These are phyloP conservation scores for Stramenopiles sp. DNA, from an alignment of 352 stramenopile genomes.

Conservation along the genomic window DNA sequence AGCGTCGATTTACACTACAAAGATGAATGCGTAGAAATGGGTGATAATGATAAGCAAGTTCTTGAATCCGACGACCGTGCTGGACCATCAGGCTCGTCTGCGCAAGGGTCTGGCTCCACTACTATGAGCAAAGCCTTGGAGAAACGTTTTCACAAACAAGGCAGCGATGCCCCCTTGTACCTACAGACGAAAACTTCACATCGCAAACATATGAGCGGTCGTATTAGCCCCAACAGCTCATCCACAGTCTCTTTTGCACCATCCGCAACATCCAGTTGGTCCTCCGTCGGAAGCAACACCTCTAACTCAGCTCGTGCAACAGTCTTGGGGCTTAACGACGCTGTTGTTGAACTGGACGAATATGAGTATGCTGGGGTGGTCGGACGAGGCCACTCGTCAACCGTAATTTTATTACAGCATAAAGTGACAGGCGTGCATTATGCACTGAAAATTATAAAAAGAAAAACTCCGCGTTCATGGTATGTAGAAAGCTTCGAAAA, in stretches of 20 bases:
- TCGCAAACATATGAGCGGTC: not conserved
- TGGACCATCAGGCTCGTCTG: not conserved
- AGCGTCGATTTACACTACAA: not conserved
- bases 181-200: not conserved
- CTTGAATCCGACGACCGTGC: no score
- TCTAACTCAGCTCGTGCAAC: not conserved
- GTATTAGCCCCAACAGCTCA: not conserved
- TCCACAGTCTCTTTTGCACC: not conserved
- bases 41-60: not conserved
- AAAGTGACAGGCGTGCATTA: not conserved
- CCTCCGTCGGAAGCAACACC: not conserved
- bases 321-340: not conserved
- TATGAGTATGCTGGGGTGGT: not conserved
- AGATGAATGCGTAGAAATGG: not conserved
- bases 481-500: not conserved
- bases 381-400: not conserved
- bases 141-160: not conserved
- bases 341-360: not conserved
- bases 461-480: not conserved
- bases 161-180: not conserved
- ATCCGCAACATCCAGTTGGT: not conserved
- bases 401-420: not conserved
- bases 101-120: not conserved
- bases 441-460: not conserved
- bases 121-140: not conserved